A percentile compares a stretch with the other conserved stretches of the same genome.
phyloP scores from a whole-genome alignment of 495 filamentous ascomycete species.

The Aspergillus taichungensis region DNA sequence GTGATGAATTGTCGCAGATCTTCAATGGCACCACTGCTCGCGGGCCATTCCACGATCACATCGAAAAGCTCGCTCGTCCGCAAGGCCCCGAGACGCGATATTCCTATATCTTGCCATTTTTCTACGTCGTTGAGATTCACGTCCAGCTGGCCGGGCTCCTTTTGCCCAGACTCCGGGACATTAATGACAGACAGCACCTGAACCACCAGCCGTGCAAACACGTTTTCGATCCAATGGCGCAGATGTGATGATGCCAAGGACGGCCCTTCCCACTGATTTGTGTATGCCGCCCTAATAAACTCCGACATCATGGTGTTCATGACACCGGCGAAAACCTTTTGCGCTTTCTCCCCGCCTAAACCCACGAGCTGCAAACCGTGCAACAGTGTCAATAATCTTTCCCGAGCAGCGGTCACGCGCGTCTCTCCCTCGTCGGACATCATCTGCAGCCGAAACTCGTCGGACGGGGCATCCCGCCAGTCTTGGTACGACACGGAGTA shows the following conservation, averaged over 20 bases:
- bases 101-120: constrained; percentile 73
- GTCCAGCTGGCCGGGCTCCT: constrained; percentile 17
- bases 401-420: constrained; percentile 34
- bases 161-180: constrained; percentile 14
- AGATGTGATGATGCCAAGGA: constrained; percentile 50
- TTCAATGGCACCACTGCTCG: constrained; percentile 69
- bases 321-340: constrained; percentile 65
- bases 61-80: constrained; percentile 81
- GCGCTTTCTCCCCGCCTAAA: constrained; percentile 63
- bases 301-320: constrained; percentile 62
- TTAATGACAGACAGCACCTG: constrained; percentile 49
- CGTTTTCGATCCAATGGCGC: constrained; percentile 62
- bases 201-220: constrained; percentile 56
- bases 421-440: constrained; percentile 30
- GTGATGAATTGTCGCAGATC: constrained; percentile 60
- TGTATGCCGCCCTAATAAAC: constrained; percentile 54
- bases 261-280: constrained; percentile 47
- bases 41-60: constrained; percentile 77
- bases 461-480: constrained; percentile 25
- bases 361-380: constrained; percentile 61
- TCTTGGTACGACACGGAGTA: constrained; percentile 31
- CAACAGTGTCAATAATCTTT: constrained; percentile 48
- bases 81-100: constrained; percentile 68
- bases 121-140: constrained; percentile 54
- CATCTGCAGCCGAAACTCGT: constrained; percentile 21